Conservation (phyloP, 2,329 filamentous ascomycete genomes). For the Aureobasidium sp. region DNA sequence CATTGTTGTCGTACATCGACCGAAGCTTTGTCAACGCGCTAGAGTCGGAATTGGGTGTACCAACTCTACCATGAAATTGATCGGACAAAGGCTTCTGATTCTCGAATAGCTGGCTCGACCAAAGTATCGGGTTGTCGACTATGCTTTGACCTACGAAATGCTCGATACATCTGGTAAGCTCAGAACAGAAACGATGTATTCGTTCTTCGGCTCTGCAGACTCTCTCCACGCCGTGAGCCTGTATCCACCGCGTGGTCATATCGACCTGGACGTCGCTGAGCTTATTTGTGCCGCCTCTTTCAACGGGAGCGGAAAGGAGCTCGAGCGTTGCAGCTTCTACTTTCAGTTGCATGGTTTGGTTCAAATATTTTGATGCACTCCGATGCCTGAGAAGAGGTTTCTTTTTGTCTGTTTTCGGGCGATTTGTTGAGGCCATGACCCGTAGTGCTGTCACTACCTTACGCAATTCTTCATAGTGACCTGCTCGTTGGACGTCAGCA, state of each 20-base stretch:
- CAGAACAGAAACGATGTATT: slow-evolving; percentile 87
- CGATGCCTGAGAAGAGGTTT: slow-evolving; percentile 30
- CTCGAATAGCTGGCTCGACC: slow-evolving; percentile 83
- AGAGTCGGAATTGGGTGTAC: neutral
- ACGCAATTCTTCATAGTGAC: slow-evolving; percentile 75
- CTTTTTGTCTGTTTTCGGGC: slow-evolving; percentile 31
- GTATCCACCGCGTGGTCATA: slow-evolving; percentile 73
- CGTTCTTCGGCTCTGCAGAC: slow-evolving; percentile 92
- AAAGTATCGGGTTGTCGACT: slow-evolving; percentile 76
- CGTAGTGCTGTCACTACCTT: slow-evolving; percentile 82
- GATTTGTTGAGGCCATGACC: slow-evolving; percentile 63
- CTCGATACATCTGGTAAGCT: slow-evolving; percentile 77
- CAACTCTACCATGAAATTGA: neutral
- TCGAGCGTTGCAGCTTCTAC: slow-evolving; percentile 81
- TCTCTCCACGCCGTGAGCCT: slow-evolving; percentile 74
- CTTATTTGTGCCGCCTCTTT: slow-evolving; percentile 87
- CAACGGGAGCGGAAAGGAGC: slow-evolving; percentile 69
- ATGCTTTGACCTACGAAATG: slow-evolving; percentile 80
- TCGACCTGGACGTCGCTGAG: slow-evolving; percentile 92
- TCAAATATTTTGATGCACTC: slow-evolving; percentile 36
- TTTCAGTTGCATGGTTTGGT: slow-evolving; percentile 59
- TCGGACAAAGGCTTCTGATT: neutral
- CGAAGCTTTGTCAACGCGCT: neutral
- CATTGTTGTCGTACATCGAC: neutral
- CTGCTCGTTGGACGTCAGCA: slow-evolving; percentile 84